A percentile compares a stretch with the other conserved stretches of the same genome.
Evolutionary conservation across 257 asterid genomes (phyloP).

Genomic region (Solanum raphanifolium): DNA sequence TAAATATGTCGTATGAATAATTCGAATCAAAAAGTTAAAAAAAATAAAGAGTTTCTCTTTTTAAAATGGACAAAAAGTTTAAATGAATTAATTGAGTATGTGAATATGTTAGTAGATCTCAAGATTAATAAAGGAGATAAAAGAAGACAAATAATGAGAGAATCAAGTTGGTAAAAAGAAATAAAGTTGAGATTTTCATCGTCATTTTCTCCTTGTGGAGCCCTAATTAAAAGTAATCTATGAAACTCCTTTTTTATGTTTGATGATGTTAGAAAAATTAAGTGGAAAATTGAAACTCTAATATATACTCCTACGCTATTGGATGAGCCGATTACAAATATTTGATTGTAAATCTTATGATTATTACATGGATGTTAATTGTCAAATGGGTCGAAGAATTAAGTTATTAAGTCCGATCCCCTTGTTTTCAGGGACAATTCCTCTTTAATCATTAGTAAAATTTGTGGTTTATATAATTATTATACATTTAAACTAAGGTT

Average conservation of each 20-base stretch:
- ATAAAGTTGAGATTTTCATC: background rate
- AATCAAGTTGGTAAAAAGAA: background rate
- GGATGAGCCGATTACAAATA: background rate
- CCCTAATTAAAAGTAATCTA: background rate
- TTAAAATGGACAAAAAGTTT: background rate
- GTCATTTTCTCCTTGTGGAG: background rate
- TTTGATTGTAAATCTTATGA: background rate
- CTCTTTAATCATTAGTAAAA: background rate
- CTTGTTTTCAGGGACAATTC: background rate
- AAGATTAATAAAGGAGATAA: background rate
- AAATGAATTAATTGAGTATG: background rate
- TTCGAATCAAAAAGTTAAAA: no score
- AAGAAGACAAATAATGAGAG: background rate
- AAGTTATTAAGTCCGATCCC: background rate
- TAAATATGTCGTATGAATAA: no score
- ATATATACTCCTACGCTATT: background rate
- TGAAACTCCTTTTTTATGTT: background rate
- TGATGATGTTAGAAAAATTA: background rate
- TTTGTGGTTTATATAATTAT: background rate
- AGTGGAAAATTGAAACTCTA: background rate
- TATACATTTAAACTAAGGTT: background rate
- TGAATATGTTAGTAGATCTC: background rate
- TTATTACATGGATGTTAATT: background rate
- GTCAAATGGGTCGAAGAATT: background rate
- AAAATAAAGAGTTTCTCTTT: no score